Evolutionary conservation across 1,284 basidiomycete species (phyloP).

Genomic region (Bondarzewia mesenterica): DNA sequence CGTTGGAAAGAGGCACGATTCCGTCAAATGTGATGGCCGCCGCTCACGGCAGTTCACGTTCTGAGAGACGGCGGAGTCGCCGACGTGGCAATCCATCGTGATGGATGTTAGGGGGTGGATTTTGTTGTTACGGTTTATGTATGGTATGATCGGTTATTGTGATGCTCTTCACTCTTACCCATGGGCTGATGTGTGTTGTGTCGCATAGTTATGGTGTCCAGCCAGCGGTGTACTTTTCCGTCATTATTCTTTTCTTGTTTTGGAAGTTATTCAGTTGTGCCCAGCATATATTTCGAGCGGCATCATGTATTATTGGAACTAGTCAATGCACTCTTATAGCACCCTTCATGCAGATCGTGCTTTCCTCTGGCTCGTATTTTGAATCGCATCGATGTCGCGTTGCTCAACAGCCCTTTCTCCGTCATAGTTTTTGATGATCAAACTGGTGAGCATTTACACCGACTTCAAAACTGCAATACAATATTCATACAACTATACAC

Average conservation of each 20-base stretch:
- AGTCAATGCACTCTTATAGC: not conserved
- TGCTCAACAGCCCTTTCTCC: too few species aligned
- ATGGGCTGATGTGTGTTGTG: conserved; percentile 1
- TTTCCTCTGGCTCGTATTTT: too few species aligned
- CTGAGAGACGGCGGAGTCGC: conserved; percentile 50
- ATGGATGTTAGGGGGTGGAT: not conserved
- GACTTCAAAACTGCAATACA: too few species aligned
- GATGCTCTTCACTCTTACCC: not conserved
- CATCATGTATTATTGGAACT: conserved; percentile 2
- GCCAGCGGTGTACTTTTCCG: too few species aligned
- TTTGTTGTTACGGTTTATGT: conserved; percentile 3
- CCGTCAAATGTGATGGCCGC: conserved; percentile 46
- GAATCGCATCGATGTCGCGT: too few species aligned
- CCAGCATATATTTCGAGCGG: conserved; percentile 2
- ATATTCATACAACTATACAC: too few species aligned
- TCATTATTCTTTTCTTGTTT: too few species aligned
- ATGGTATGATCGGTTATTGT: not conserved
- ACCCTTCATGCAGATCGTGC: not conserved
- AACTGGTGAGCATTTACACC: too few species aligned
- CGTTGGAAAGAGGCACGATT: conserved; percentile 58
- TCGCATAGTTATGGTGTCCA: too few species aligned
- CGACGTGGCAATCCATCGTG: conserved; percentile 29
- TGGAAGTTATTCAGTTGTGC: not conserved
- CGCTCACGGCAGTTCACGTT: conserved; percentile 34
- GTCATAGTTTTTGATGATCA: too few species aligned